A percentile compares a stretch with the other conserved stretches of the same genome.
Conservation (phyloP, 2,329 filamentous ascomycete species). For the Colletotrichum sp. region DNA sequence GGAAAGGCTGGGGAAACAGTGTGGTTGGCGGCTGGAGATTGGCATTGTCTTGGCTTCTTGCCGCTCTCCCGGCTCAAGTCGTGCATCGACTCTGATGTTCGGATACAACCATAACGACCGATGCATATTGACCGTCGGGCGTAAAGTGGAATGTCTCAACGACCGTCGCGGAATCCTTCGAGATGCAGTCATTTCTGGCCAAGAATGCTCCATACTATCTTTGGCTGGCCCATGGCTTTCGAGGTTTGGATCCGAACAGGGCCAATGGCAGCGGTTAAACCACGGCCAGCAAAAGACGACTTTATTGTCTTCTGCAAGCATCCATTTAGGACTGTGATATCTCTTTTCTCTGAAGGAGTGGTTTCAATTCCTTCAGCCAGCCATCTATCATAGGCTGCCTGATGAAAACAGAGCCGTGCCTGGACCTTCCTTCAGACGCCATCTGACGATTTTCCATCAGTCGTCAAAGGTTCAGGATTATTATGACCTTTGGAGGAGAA, state of each 20-base stretch:
- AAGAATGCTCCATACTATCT: neutral
- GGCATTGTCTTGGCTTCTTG: slow-evolving; percentile 3
- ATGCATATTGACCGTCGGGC: neutral
- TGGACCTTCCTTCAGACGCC: neutral
- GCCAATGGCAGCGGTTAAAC: neutral
- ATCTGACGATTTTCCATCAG: neutral
- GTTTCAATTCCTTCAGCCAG: neutral
- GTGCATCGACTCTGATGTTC: neutral
- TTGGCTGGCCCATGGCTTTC: neutral
- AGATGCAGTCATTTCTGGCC: neutral
- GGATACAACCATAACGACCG: neutral
- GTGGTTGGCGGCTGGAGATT: neutral
- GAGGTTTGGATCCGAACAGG: neutral
- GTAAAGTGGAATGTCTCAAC: neutral
- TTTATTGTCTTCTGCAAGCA: neutral
- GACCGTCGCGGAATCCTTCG: neutral
- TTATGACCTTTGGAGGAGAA: neutral
- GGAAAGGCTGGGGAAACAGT: neutral
- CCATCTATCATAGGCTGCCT: neutral
- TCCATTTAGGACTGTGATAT: neutral
- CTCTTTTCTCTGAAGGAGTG: neutral
- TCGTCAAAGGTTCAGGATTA: neutral
- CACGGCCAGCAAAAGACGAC: neutral
- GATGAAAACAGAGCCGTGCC: neutral
- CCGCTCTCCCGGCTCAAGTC: slow-evolving; percentile 3